These are phyloP conservation scores for Diutina scorzettiae DNA, from an alignment of 1,139 yeast species.

Conservation along the genomic window DNA sequence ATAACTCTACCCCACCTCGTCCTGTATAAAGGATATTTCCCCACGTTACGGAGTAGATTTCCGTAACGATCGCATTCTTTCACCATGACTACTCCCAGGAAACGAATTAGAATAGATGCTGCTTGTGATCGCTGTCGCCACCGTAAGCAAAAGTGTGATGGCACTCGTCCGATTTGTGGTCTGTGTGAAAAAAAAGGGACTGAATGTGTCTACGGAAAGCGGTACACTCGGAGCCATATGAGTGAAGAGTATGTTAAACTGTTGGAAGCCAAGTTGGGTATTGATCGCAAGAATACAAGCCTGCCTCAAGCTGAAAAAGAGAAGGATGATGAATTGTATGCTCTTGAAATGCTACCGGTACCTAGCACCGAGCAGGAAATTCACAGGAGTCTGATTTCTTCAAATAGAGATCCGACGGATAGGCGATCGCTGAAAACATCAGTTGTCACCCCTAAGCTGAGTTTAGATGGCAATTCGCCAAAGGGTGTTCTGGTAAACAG, in stretches of 20 bases:
- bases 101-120: background rate
- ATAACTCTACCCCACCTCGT: no score
- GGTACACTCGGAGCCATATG: conserved; percentile 1
- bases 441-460: background rate
- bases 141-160: conserved; percentile 4
- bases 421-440: no score
- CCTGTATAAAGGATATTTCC: no score
- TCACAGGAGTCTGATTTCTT: no score
- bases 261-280: conserved; percentile 4
- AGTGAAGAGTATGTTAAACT: conserved; percentile 2
- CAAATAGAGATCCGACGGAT: no score
- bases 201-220: conserved; percentile 4
- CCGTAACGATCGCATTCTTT: no score
- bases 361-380: no score
- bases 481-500: background rate
- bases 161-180: background rate
- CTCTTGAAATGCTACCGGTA: no score
- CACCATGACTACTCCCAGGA: background rate
- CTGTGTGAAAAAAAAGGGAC: background rate
- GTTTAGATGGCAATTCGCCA: background rate
- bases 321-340: no score
- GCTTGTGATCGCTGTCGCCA: conserved; percentile 6
- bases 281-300: conserved; percentile 2
- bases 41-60: no score
- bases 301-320: no score